Evolutionary conservation across 2,329 filamentous ascomycete species (phyloP).

Genomic region (Endoconidiophora polonica): DNA sequence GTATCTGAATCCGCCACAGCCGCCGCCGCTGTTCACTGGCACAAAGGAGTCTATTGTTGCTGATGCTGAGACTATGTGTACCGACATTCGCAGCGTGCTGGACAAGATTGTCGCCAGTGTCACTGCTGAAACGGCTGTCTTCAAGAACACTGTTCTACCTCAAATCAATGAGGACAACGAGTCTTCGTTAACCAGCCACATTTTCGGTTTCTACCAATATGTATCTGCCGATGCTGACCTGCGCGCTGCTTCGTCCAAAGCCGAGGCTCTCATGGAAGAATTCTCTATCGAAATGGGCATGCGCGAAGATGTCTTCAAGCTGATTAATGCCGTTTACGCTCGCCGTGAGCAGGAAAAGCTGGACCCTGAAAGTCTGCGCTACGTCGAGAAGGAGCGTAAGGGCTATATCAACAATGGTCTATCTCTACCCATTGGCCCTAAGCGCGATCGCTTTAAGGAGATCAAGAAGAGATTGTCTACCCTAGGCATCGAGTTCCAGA

Average conservation of each 20-base stretch:
- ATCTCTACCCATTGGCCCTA: slow-evolving; percentile 48
- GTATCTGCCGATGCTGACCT: slow-evolving; percentile 53
- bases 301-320: slow-evolving; percentile 63
- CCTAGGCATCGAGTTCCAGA: slow-evolving; percentile 59
- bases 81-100: slow-evolving; percentile 42
- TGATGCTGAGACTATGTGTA: slow-evolving; percentile 50
- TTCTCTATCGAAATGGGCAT: slow-evolving; percentile 64
- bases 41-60: slow-evolving; percentile 51
- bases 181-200: slow-evolving; percentile 40
- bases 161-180: slow-evolving; percentile 59
- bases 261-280: slow-evolving; percentile 59
- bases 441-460: slow-evolving; percentile 69
- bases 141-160: slow-evolving; percentile 41
- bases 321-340: slow-evolving; percentile 42
- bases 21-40: slow-evolving; percentile 60
- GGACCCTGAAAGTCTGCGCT: slow-evolving; percentile 51
- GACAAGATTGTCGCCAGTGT: slow-evolving; percentile 52
- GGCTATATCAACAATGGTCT: slow-evolving; percentile 63
- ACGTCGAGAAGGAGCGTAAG: slow-evolving; percentile 65
- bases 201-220: slow-evolving; percentile 66
- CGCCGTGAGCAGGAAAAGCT: slow-evolving; percentile 33
- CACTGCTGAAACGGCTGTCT: slow-evolving; percentile 33
- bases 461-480: slow-evolving; percentile 67
- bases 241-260: slow-evolving; percentile 59
- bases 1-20: slow-evolving; percentile 60